These are phyloP conservation scores for Iris pallida DNA, from an alignment of 116 monocot species.

Conservation along the genomic window DNA sequence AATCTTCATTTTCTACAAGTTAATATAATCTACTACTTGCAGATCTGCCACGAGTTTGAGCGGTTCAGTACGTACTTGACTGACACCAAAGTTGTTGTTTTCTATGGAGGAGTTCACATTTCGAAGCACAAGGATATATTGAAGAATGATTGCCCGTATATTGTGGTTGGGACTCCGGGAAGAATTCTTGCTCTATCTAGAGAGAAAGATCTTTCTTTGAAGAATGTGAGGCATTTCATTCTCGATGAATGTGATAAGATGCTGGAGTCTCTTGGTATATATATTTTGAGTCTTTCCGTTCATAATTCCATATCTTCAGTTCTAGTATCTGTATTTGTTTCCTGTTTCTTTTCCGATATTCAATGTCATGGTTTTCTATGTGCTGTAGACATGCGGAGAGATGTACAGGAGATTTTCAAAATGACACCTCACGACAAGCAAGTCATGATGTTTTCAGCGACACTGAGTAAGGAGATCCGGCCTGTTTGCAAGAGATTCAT, in stretches of 20 bases:
- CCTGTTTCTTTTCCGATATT: too few relatives aligned
- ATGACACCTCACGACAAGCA: slow-evolving; percentile 99
- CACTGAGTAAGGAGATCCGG: slow-evolving; percentile 98
- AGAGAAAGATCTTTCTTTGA: slow-evolving; percentile 85
- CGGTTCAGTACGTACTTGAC: too few relatives aligned
- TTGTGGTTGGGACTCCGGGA: slow-evolving; percentile 97
- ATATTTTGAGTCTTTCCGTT: not conserved
- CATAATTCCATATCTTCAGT: too few relatives aligned
- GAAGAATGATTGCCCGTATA: too few relatives aligned
- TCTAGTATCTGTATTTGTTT: too few relatives aligned
- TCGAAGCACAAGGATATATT: too few relatives aligned
- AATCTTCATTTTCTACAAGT: too few relatives aligned
- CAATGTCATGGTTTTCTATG: slow-evolving; percentile 22
- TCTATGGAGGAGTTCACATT: too few relatives aligned
- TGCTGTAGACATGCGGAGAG: slow-evolving; percentile 93
- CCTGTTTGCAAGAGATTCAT: slow-evolving; percentile 99
- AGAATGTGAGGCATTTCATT: slow-evolving; percentile 98
- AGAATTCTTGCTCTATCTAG: slow-evolving; percentile 85
- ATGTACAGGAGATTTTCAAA: slow-evolving; percentile 99
- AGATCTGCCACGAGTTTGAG: too few relatives aligned
- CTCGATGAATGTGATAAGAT: slow-evolving; percentile 99
- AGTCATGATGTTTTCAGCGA: slow-evolving; percentile 99
- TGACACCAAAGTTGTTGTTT: too few relatives aligned
- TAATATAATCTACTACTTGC: too few relatives aligned
- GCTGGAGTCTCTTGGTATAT: slow-evolving; percentile 93